Conservation (phyloP, 495 filamentous ascomycete genomes). For the Aspergillus nanangensis region DNA sequence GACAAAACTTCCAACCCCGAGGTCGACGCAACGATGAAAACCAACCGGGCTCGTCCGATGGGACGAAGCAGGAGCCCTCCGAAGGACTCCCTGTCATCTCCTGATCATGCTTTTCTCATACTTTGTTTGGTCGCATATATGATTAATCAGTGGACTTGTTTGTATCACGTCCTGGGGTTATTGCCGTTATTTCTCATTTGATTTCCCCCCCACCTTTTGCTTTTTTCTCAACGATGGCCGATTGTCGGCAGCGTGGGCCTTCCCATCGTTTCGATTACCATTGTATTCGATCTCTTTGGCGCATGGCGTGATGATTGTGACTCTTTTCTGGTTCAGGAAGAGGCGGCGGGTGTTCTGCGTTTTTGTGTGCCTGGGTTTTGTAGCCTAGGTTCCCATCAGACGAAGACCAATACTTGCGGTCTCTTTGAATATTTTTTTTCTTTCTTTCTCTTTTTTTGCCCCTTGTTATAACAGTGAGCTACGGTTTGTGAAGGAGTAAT, state of each 20-base stretch:
- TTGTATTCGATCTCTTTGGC: background rate
- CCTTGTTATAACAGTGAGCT: too few species aligned
- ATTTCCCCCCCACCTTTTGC: background rate
- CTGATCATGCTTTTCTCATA: conserved; percentile 2
- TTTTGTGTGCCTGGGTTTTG: background rate
- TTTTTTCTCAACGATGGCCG: background rate
- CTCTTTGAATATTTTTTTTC: too few species aligned
- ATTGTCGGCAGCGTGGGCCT: background rate
- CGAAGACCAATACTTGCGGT: too few species aligned
- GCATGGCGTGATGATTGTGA: background rate
- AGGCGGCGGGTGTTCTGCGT: conserved; percentile 4
- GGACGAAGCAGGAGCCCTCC: conserved; percentile 25
- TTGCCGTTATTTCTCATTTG: background rate
- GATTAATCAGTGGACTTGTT: background rate
- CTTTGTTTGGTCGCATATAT: background rate
- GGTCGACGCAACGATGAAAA: conserved; percentile 30
- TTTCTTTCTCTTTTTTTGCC: background rate
- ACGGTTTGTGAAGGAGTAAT: too few species aligned
- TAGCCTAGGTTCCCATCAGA: too few species aligned
- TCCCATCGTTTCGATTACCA: too few species aligned
- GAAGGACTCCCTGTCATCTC: conserved; percentile 30
- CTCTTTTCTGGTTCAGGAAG: conserved; percentile 1
- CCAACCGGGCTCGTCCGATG: conserved; percentile 23
- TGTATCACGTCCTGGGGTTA: too few species aligned
- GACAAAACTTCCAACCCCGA: conserved; percentile 30